These are phyloP conservation scores for Penicillium soppii DNA, from an alignment of 495 filamentous ascomycete species.

Conservation along the genomic window DNA sequence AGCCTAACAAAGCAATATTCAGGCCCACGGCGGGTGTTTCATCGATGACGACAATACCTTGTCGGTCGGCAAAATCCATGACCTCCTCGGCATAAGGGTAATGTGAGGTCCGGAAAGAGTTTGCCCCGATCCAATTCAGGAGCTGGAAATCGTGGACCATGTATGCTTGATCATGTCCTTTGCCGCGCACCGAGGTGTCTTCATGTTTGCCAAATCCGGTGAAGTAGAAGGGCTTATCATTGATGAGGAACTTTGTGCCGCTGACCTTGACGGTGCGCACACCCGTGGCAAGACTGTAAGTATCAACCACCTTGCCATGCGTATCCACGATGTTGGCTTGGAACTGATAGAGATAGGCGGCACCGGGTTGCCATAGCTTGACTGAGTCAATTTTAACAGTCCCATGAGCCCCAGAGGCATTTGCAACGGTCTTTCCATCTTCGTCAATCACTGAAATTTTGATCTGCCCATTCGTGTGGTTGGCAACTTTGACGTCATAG, in stretches of 20 bases:
- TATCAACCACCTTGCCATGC: neutral
- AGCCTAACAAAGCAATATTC: neutral
- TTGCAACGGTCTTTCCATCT: neutral
- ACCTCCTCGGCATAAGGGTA: constrained; percentile 25
- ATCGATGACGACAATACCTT: constrained; percentile 6
- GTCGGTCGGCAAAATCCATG: constrained; percentile 16
- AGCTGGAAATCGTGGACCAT: constrained; percentile 21
- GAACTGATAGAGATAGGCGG: constrained; percentile 5
- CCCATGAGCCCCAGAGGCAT: neutral
- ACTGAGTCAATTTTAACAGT: neutral
- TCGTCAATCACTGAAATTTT: neutral
- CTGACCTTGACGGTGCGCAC: neutral
- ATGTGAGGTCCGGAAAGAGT: constrained; percentile 24
- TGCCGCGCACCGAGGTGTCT: constrained; percentile 1
- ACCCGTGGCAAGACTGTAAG: neutral
- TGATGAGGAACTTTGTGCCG: constrained; percentile 2
- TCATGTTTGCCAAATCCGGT: constrained; percentile 5
- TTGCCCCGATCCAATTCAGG: constrained; percentile 21
- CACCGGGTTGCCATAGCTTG: constrained; percentile 5
- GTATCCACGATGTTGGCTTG: neutral
- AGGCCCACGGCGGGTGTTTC: constrained; percentile 7
- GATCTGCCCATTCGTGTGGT: neutral
- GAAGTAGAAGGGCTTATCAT: constrained; percentile 4
- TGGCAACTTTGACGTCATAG: neutral
- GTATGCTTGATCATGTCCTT: constrained; percentile 12